Conservation (phyloP, 352 stramenopile species). For the Phytophthora podocarpi region DNA sequence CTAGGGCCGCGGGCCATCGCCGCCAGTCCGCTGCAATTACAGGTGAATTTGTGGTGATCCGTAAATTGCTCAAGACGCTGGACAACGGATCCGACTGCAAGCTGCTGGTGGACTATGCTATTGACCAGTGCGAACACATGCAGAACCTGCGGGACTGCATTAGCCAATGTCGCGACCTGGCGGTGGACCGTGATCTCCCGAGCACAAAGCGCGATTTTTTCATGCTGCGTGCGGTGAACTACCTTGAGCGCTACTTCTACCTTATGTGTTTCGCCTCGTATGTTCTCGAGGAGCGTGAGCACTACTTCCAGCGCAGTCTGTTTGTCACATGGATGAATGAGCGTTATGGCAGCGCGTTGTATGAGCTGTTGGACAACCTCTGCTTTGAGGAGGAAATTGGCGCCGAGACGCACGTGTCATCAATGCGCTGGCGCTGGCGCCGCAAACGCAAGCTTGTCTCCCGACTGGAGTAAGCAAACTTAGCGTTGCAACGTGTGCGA, state of each 20-base stretch:
- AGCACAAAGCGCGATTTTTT: slow-evolving; percentile 78
- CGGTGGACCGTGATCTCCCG: slow-evolving; percentile 70
- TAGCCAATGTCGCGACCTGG: slow-evolving; percentile 75
- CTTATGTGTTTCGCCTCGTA: slow-evolving; percentile 91
- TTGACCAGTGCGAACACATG: slow-evolving; percentile 84
- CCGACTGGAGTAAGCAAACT: slow-evolving; percentile 60
- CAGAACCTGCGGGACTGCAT: slow-evolving; percentile 89
- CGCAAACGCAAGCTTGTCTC: slow-evolving; percentile 87
- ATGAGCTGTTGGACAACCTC: slow-evolving; percentile 86
- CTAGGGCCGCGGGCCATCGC: slow-evolving; percentile 26
- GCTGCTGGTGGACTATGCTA: slow-evolving; percentile 68
- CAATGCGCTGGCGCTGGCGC: slow-evolving; percentile 90
- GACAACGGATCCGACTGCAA: slow-evolving; percentile 76
- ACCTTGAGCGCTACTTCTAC: slow-evolving; percentile 91
- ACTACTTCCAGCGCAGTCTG: slow-evolving; percentile 57
- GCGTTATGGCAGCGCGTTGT: slow-evolving; percentile 81
- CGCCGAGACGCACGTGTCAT: slow-evolving; percentile 77
- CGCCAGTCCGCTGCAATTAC: slow-evolving; percentile 60
- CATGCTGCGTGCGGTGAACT: slow-evolving; percentile 88
- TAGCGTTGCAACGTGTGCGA: neutral
- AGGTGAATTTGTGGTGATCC: slow-evolving; percentile 77
- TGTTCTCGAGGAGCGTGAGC: slow-evolving; percentile 65
- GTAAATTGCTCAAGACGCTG: slow-evolving; percentile 67
- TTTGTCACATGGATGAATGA: slow-evolving; percentile 89
- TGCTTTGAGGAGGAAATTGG: slow-evolving; percentile 85